A percentile compares a stretch with the other conserved stretches of the same genome.
Evolutionary conservation across 441 rosid genomes (phyloP).

Genomic region (Populus tomentosa): DNA sequence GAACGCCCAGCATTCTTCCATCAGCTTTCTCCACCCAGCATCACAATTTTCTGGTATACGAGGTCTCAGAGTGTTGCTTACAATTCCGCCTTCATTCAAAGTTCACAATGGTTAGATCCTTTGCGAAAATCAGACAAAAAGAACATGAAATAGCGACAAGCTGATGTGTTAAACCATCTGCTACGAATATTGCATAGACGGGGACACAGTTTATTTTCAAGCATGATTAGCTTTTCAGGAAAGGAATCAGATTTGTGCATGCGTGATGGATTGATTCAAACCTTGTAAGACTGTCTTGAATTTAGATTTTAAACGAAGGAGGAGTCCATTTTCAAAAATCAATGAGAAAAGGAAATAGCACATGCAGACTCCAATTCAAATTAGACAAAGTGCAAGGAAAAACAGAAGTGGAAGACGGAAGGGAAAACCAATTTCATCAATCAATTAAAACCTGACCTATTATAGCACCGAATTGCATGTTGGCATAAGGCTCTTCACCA

Average conservation of each 20-base stretch:
- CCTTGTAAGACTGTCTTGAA: not conserved
- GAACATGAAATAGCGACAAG: not conserved
- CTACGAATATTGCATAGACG: no score
- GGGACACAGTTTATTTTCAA: not conserved
- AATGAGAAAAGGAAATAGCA: not conserved
- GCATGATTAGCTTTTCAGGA: not conserved
- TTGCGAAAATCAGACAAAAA: not conserved
- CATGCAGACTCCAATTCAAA: no score
- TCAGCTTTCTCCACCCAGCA: conserved; percentile 60
- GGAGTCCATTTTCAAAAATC: not conserved
- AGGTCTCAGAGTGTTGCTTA: conserved; percentile 75
- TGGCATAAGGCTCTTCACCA: conserved; percentile 83
- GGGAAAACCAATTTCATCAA: not conserved
- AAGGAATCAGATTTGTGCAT: no score
- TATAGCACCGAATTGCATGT: conserved; percentile 89
- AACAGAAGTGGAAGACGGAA: not conserved
- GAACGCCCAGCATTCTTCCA: conserved; percentile 88
- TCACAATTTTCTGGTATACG: conserved; percentile 65
- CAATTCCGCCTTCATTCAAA: conserved; percentile 64
- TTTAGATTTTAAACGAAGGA: not conserved
- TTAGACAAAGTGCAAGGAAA: not conserved
- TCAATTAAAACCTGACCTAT: conserved; percentile 47
- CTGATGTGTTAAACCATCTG: not conserved
- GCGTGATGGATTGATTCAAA: no score
- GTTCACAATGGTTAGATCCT: not conserved